Conservation (phyloP, 2,329 filamentous ascomycete species). For the Penicillium expansum region DNA sequence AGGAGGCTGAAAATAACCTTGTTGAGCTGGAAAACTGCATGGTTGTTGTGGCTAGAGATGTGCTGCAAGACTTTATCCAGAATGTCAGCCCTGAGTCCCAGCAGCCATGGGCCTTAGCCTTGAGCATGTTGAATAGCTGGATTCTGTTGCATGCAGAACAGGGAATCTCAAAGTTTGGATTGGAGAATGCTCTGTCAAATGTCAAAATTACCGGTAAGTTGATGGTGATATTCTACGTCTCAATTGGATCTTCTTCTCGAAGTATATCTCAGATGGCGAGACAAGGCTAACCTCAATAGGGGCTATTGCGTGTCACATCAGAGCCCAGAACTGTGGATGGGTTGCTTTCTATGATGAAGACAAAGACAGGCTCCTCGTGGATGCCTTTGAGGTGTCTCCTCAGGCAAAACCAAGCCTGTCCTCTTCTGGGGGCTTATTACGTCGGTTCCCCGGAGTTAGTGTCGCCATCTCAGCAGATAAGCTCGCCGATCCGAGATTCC, state of each 20-base stretch:
- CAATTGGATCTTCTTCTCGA: too few relatives aligned
- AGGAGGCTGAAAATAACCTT: neutral
- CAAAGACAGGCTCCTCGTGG: neutral
- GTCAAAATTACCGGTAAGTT: neutral
- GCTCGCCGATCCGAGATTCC: neutral
- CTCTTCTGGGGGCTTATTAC: neutral
- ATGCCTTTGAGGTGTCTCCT: neutral
- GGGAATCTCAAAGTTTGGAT: neutral
- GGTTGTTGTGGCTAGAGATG: conserved; percentile 15
- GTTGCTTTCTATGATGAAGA: neutral
- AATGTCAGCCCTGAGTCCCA: neutral
- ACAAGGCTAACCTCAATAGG: neutral
- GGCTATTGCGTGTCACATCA: neutral
- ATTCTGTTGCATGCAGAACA: neutral
- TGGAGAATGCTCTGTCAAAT: neutral
- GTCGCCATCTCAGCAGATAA: neutral
- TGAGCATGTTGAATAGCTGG: neutral
- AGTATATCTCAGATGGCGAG: too few relatives aligned
- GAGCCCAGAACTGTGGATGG: neutral
- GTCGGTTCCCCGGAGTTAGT: neutral
- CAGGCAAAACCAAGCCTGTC: neutral
- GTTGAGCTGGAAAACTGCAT: neutral
- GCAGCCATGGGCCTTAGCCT: neutral
- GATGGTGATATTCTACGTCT: neutral
- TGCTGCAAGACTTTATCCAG: neutral